Evolutionary conservation across 768 basidiomycete species (phyloP).

Genomic region (Termitomyces eurrhizus): DNA sequence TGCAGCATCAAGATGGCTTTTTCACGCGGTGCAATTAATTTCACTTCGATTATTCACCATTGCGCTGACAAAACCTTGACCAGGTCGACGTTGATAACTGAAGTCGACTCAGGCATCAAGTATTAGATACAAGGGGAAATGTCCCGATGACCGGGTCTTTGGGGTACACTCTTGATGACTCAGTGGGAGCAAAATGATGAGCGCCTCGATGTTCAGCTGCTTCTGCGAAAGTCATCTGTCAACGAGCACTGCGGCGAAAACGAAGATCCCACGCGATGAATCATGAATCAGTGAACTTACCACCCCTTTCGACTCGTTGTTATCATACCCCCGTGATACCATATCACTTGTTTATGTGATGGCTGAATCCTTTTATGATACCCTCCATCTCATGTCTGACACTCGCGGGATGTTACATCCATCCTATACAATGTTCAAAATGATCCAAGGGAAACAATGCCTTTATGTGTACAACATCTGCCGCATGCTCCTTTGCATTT

Average conservation of each 20-base stretch:
- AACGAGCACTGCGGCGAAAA: neutral
- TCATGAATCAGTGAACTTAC: neutral
- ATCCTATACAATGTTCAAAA: neutral
- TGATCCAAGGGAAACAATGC: neutral
- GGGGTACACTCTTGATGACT: conserved; percentile 65
- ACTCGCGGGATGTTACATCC: neutral
- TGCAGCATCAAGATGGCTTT: conserved; percentile 65
- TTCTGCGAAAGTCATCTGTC: conserved; percentile 49
- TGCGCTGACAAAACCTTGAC: conserved; percentile 28
- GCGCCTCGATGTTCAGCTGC: conserved; percentile 61
- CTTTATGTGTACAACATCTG: neutral
- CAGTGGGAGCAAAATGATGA: conserved; percentile 47
- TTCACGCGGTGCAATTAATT: conserved; percentile 63
- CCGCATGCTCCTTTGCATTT: neutral
- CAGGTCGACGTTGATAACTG: conserved; percentile 38
- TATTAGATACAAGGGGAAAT: conserved; percentile 45
- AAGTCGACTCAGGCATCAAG: conserved; percentile 51
- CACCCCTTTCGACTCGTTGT: neutral
- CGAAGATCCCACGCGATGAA: neutral
- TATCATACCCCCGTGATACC: neutral
- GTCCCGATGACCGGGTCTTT: conserved; percentile 69
- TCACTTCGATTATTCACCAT: conserved; percentile 52
- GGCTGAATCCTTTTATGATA: neutral
- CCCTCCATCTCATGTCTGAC: neutral
- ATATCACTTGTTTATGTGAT: neutral